Evolutionary conservation across 495 filamentous ascomycete species (phyloP), one percentile per base, ranked within the genome.

Genomic region (Pseudevernia furfuracea): DNA sequence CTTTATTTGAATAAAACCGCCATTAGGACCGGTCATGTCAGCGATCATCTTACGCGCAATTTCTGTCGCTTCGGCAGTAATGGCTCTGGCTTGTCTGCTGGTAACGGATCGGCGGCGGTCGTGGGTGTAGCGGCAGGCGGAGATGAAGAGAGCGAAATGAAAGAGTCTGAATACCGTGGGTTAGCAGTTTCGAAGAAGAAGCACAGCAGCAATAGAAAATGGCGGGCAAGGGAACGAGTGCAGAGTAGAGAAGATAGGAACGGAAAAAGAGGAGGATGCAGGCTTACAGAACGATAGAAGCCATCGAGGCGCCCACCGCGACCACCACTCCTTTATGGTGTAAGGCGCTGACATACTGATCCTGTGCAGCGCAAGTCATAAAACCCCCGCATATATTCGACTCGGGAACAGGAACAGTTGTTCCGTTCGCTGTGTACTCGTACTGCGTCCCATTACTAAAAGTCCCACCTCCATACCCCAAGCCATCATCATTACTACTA

Each of bases 81-180:
- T 34, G 52, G 52, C 52, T 4, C 52, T 4, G 7, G 52, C 28
- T 55, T 55, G 52, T 8, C 15, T 4, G 52, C 30, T 55, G 7
- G 52, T 34, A 4, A 21, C 25, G 52, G 30, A 34, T 6, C 6
- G 52, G 1, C 52, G 52, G 25, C 71, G 67, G 5, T 56, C 17
- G 53, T 72, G 43, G 38, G 74, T 74, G 48, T 73, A 71, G 52
- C 72, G 68, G 66, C 74, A 75, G 4, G 74, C 72, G 68, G 71
- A 74, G 23, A 75, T 63, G 67, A 75, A 75, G 30, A 75, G 70
- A 15, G 62, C 63, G 43, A 75, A 68, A 44, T 75, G 74, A 10
- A 73, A 53, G 11, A 73, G 44, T 23, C 52, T 55, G 52, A 7
- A 30, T 32, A 17, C 14, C 34, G 52, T n/a, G 28, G 14, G 30